Conservation (phyloP, 805 yeast species). For the Myxozyma mucilagina region DNA sequence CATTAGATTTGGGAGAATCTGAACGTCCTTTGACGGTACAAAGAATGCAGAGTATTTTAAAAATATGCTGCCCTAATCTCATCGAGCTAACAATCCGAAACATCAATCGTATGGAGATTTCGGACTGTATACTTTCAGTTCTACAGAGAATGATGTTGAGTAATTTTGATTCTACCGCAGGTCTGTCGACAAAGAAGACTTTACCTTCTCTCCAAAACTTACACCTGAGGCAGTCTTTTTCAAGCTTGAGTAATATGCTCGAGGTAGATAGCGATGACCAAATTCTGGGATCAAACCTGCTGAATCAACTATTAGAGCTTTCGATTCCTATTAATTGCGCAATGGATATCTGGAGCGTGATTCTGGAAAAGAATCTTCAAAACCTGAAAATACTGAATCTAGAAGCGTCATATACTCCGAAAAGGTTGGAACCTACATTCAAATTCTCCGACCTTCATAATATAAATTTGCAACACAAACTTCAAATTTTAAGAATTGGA, state of each 20-base stretch:
- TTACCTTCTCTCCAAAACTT: too few relatives aligned
- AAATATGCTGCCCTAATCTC: neutral
- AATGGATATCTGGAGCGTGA: neutral
- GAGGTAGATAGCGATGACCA: too few relatives aligned
- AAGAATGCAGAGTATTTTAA: neutral
- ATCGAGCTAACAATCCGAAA: neutral
- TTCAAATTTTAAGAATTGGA: neutral
- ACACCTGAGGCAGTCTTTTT: too few relatives aligned
- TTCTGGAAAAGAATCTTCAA: neutral
- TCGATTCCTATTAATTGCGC: neutral
- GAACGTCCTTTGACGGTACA: neutral
- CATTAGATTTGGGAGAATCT: neutral
- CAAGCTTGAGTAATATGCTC: too few relatives aligned
- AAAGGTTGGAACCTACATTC: too few relatives aligned
- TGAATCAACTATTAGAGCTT: neutral
- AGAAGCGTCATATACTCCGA: neutral
- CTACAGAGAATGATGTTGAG: neutral
- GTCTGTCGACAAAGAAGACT: neutral
- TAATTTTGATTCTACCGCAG: neutral
- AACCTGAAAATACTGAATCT: neutral
- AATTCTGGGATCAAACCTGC: too few relatives aligned
- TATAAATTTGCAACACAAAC: neutral
- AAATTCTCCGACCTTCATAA: too few relatives aligned
- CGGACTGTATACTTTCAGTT: neutral
- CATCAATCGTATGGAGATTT: neutral